A percentile compares a stretch with the other conserved stretches of the same genome.
Evolutionary conservation across 176 grass and related monocot genomes (phyloP).

Genomic region (Juncus inflexus): DNA sequence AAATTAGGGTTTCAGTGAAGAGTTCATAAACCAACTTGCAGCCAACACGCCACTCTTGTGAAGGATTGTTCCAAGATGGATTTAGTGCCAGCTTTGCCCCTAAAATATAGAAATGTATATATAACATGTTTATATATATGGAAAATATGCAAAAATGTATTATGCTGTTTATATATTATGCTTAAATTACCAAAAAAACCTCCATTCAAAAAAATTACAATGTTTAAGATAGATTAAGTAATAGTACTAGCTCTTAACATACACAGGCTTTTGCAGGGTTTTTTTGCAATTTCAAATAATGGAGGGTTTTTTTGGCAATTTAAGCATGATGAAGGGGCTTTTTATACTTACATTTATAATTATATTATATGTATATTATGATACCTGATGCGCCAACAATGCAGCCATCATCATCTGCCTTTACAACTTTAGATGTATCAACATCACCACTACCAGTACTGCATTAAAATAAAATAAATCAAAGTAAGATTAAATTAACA

Average conservation of each 20-base stretch:
- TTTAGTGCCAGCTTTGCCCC: constrained; percentile 59
- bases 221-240: no score
- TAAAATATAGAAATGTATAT: constrained; percentile 34
- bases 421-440: constrained; percentile 93
- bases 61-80: constrained; percentile 92
- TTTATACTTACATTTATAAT: no score
- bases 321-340: no score
- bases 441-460: constrained; percentile 98
- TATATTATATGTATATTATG: not conserved
- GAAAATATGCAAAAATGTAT: no score
- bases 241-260: no score
- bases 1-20: constrained; percentile 75
- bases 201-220: no score
- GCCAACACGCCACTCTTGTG: constrained; percentile 95
- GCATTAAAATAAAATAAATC: constrained; percentile 28
- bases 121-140: not conserved
- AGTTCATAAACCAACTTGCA: constrained; percentile 94
- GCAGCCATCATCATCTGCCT: constrained; percentile 66
- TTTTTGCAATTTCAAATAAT: no score
- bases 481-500: not conserved
- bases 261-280: no score
- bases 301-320: no score
- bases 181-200: no score
- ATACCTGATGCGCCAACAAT: constrained; percentile 86
- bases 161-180: no score